Evolutionary conservation across 805 yeast genomes (phyloP).

Genomic region (Brettanomyces sp.): DNA sequence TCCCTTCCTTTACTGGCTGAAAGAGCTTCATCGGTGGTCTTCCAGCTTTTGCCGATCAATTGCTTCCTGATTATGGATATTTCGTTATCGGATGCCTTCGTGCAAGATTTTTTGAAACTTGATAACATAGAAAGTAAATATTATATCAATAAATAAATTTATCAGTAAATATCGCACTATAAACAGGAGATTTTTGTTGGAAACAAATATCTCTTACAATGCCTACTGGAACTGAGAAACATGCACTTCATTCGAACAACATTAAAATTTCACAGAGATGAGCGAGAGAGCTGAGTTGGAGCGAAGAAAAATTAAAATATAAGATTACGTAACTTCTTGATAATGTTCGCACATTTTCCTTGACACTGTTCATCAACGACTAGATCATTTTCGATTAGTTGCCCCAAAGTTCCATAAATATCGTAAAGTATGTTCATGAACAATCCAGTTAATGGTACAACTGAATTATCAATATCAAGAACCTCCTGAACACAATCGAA

Average conservation of each 20-base stretch:
- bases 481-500: conserved; percentile 4
- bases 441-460: background rate
- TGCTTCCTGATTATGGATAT: conserved; percentile 5
- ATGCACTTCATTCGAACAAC: too few relatives aligned
- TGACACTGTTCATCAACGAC: conserved; percentile 1
- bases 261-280: too few relatives aligned
- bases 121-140: too few relatives aligned
- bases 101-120: too few relatives aligned
- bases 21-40: conserved; percentile 17
- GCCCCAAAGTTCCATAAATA: background rate
- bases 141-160: too few relatives aligned
- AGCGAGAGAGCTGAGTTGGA: background rate
- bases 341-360: conserved; percentile 1
- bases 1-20: conserved; percentile 20
- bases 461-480: background rate
- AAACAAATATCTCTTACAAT: too few relatives aligned
- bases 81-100: too few relatives aligned
- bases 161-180: too few relatives aligned
- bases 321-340: background rate
- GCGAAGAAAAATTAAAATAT: too few relatives aligned
- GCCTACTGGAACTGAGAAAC: too few relatives aligned
- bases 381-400: background rate
- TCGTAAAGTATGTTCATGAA: background rate
- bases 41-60: conserved; percentile 16
- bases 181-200: too few relatives aligned